phyloP scores from a whole-genome alignment of 768 basidiomycete species.

The Podaxis rugospora region DNA sequence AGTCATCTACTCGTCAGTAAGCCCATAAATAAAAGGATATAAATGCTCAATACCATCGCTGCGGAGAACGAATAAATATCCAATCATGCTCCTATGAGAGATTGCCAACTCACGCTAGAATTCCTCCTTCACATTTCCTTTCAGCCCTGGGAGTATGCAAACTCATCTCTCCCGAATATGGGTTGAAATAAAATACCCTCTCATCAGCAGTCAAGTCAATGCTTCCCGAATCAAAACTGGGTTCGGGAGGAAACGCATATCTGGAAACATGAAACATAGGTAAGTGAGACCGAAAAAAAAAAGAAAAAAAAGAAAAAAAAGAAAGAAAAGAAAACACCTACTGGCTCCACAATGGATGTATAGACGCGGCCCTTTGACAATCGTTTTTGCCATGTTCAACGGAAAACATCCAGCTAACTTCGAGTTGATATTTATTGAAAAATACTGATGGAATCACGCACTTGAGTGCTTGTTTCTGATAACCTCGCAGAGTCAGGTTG shows the following conservation, averaged over 20 bases:
- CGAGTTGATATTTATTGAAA: background rate
- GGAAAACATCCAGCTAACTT: slow-evolving; percentile 87
- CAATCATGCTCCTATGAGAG: background rate
- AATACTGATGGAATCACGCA: slow-evolving; percentile 26
- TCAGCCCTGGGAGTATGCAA: slow-evolving; percentile 81
- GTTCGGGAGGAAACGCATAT: slow-evolving; percentile 69
- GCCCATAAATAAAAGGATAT: background rate
- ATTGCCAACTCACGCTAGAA: slow-evolving; percentile 66
- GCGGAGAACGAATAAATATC: slow-evolving; percentile 6
- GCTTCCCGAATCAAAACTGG: slow-evolving; percentile 40
- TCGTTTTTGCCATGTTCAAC: slow-evolving; percentile 73
- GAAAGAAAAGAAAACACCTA: slow-evolving; percentile 31
- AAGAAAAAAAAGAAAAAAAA: background rate
- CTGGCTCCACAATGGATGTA: slow-evolving; percentile 97
- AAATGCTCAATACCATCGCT: slow-evolving; percentile 36
- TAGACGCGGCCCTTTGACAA: slow-evolving; percentile 62
- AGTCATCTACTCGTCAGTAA: slow-evolving; percentile 1
- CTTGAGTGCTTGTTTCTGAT: slow-evolving; percentile 92
- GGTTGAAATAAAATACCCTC: slow-evolving; percentile 80
- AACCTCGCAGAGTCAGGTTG: slow-evolving; percentile 68
- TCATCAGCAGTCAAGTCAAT: slow-evolving; percentile 85
- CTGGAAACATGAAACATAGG: slow-evolving; percentile 32
- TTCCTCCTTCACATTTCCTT: slow-evolving; percentile 77
- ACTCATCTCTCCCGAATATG: slow-evolving; percentile 87
- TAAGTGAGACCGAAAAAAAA: background rate